Percentiles rank a stretch among this genome's conserved stretches.
Conservation (phyloP, 352 stramenopile species). For the Globisporangium abappressorium region DNA sequence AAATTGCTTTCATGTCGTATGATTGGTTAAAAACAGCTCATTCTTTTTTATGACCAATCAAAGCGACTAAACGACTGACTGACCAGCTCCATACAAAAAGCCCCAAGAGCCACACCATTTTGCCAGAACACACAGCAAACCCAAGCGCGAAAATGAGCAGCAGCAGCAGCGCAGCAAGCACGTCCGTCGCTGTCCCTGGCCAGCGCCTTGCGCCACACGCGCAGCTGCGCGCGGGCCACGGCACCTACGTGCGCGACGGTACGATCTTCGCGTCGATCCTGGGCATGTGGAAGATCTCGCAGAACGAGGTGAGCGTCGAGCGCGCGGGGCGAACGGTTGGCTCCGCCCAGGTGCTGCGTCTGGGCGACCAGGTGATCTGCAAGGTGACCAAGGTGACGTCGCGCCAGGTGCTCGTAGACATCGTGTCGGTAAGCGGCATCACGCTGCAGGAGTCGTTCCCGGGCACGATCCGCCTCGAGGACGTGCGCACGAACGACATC, state of each 20-base stretch:
- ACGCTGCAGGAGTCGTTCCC: conserved; percentile 79
- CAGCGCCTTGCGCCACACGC: conserved; percentile 44
- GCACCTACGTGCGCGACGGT: conserved; percentile 58
- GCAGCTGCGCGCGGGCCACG: conserved; percentile 38
- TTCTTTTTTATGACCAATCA: background rate
- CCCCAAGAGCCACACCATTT: conserved; percentile 9
- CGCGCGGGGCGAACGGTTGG: conserved; percentile 54
- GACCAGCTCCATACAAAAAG: conserved; percentile 18
- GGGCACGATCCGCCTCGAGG: conserved; percentile 73
- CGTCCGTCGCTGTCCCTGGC: conserved; percentile 44
- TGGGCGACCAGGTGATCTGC: conserved; percentile 66
- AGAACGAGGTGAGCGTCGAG: conserved; percentile 43
- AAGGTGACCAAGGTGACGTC: conserved; percentile 66
- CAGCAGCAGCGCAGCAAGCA: conserved; percentile 17
- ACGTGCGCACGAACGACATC: conserved; percentile 74
- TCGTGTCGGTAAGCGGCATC: conserved; percentile 63
- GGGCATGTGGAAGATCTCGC: conserved; percentile 37
- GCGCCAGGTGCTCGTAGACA: conserved; percentile 76
- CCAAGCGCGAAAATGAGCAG: conserved; percentile 22
- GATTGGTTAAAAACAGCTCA: background rate
- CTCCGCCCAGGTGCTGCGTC: conserved; percentile 65
- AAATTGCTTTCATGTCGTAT: background rate
- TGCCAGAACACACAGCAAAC: conserved; percentile 9
- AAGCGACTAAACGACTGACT: background rate
- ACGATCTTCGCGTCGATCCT: conserved; percentile 72